These are phyloP conservation scores for Cairneyella variabilis DNA, from an alignment of 495 filamentous ascomycete species.

Conservation along the genomic window DNA sequence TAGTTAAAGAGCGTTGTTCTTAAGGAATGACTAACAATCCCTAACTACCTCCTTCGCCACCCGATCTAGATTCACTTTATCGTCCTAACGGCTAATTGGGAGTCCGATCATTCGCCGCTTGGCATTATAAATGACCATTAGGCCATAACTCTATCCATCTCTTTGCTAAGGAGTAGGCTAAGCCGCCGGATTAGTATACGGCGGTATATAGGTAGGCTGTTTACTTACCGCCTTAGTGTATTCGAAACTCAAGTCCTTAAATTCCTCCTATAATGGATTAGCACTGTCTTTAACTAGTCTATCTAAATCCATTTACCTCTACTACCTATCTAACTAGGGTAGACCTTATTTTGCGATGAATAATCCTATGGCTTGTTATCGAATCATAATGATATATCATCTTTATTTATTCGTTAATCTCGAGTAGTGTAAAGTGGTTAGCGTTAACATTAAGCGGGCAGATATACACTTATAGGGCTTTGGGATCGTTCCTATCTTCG, in stretches of 20 bases:
- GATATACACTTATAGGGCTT: slow-evolving; percentile 14
- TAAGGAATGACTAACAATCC: slow-evolving; percentile 15
- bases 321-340: slow-evolving; percentile 14
- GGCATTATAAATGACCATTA: slow-evolving; percentile 22
- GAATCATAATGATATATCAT: slow-evolving; percentile 26
- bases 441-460: slow-evolving; percentile 20
- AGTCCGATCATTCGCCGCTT: slow-evolving; percentile 25
- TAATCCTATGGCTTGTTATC: slow-evolving; percentile 18
- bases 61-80: slow-evolving; percentile 20
- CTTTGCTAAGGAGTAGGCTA: slow-evolving; percentile 22
- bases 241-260: slow-evolving; percentile 20
- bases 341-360: slow-evolving; percentile 18
- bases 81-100: slow-evolving; percentile 20
- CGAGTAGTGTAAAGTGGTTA: slow-evolving; percentile 24
- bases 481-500: slow-evolving; percentile 13
- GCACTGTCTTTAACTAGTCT: slow-evolving; percentile 7
- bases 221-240: slow-evolving; percentile 19
- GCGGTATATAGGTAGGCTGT: slow-evolving; percentile 5
- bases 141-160: slow-evolving; percentile 22
- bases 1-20: slow-evolving; percentile 13
- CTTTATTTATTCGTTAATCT: slow-evolving; percentile 23
- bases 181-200: slow-evolving; percentile 15
- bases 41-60: slow-evolving; percentile 14
- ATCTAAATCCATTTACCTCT: slow-evolving; percentile 17
- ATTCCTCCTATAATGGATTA: slow-evolving; percentile 19